Conservation (phyloP, 75 land plant genomes). For the Chamaecyparis obtusa region DNA sequence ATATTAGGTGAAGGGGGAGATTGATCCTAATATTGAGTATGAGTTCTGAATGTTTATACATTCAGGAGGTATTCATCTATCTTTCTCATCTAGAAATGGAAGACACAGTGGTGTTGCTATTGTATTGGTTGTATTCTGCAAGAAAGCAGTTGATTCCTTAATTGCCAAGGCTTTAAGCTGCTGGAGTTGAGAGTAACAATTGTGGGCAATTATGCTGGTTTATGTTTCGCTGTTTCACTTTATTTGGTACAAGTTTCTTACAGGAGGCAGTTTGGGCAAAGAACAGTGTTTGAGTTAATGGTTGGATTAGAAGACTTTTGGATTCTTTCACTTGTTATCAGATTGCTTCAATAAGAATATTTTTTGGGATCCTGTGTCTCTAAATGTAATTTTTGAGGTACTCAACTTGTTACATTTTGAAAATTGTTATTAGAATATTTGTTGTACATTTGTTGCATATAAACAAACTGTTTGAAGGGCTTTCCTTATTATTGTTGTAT, state of each 20-base stretch:
- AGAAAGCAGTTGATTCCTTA: background rate
- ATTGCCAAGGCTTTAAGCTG: conserved; percentile 4
- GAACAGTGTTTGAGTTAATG: conserved; percentile 11
- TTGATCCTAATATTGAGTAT: conserved; percentile 5
- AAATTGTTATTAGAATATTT: conserved; percentile 10
- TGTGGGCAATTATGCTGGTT: conserved; percentile 5
- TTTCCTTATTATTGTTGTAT: conserved; percentile 7
- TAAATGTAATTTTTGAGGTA: conserved; percentile 13
- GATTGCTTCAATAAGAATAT: conserved; percentile 13
- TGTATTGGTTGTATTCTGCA: conserved; percentile 10
- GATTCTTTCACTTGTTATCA: conserved; percentile 12
- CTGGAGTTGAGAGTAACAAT: conserved; percentile 12
- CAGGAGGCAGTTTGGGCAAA: conserved; percentile 14
- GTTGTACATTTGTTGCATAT: conserved; percentile 13
- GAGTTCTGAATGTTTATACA: background rate
- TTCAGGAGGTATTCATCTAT: conserved; percentile 3
- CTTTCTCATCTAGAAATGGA: background rate
- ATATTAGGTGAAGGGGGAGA: background rate
- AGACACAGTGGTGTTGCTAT: background rate
- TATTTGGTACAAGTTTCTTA: conserved; percentile 14
- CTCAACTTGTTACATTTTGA: conserved; percentile 7
- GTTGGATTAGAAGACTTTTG: conserved; percentile 10
- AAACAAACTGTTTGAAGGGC: conserved; percentile 3
- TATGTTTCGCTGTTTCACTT: conserved; percentile 9
- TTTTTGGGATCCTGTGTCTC: conserved; percentile 9